These are phyloP conservation scores for Aquilaria sinensis DNA, from an alignment of 345 rosid genomes.

Conservation along the genomic window DNA sequence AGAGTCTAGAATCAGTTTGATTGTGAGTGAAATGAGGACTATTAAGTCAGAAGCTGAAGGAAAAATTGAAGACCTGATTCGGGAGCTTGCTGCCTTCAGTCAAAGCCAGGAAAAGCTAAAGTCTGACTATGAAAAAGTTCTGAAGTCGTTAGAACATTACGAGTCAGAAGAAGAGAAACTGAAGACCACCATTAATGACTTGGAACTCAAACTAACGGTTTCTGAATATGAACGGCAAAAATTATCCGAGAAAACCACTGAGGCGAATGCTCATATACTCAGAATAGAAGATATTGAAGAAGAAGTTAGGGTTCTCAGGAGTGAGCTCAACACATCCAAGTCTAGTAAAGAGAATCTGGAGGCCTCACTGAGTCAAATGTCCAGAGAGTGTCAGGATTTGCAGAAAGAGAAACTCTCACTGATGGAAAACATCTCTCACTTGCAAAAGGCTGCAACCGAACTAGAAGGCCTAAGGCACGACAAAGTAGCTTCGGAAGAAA, in stretches of 20 bases:
- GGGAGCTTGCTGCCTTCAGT: slow-evolving; percentile 29
- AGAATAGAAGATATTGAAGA: slow-evolving; percentile 28
- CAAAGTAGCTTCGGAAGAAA: slow-evolving; percentile 27
- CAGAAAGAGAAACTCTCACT: slow-evolving; percentile 29
- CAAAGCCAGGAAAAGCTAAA: slow-evolving; percentile 25
- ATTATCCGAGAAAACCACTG: slow-evolving; percentile 28
- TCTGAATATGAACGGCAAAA: slow-evolving; percentile 43
- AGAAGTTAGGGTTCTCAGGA: slow-evolving; percentile 24
- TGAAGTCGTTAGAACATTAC: slow-evolving; percentile 26
- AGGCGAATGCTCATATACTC: slow-evolving; percentile 30
- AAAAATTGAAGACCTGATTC: slow-evolving; percentile 23
- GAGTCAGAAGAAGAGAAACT: slow-evolving; percentile 39
- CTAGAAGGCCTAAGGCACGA: slow-evolving; percentile 32
- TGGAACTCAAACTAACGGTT: slow-evolving; percentile 46
- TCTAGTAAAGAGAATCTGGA: slow-evolving; percentile 29
- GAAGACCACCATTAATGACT: slow-evolving; percentile 26
- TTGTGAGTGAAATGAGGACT: slow-evolving; percentile 21
- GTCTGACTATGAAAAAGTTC: slow-evolving; percentile 26
- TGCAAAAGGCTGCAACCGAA: slow-evolving; percentile 25
- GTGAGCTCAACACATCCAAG: slow-evolving; percentile 23
- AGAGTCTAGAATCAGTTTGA: slow-evolving; percentile 6
- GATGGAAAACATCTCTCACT: slow-evolving; percentile 24
- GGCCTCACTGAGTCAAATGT: slow-evolving; percentile 18
- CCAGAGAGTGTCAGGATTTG: slow-evolving; percentile 29
- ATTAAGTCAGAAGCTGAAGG: slow-evolving; percentile 18